A percentile compares a stretch with the other conserved stretches of the same genome.
Evolutionary conservation across 2,329 filamentous ascomycete species (phyloP).

Genomic region (Botrytis cinerea): DNA sequence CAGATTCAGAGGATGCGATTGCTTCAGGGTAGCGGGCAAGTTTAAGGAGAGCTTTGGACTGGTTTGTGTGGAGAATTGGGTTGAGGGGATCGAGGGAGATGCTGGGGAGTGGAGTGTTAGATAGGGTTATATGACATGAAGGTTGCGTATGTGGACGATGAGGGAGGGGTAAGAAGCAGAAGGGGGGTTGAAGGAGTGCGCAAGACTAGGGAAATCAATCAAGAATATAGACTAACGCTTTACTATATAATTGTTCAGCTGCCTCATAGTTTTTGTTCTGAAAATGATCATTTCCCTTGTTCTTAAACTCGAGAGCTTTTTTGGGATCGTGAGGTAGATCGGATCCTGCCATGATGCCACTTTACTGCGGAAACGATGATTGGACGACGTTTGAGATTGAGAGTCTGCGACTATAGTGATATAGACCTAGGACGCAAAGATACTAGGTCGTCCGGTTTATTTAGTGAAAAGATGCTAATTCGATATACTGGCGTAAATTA

Average conservation of each 20-base stretch:
- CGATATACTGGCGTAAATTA: neutral
- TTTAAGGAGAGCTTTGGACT: slow-evolving; percentile 78
- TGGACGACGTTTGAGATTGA: neutral
- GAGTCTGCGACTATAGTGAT: neutral
- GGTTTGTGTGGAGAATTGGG: slow-evolving; percentile 82
- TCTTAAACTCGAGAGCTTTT: slow-evolving; percentile 38
- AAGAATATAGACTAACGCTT: slow-evolving; percentile 56
- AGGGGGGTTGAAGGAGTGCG: neutral
- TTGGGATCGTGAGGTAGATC: slow-evolving; percentile 27
- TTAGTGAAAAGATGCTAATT: neutral
- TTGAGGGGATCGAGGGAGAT: slow-evolving; percentile 79
- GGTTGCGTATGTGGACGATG: slow-evolving; percentile 1
- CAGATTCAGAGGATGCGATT: slow-evolving; percentile 74
- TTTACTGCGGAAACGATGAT: neutral
- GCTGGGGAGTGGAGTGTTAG: slow-evolving; percentile 45
- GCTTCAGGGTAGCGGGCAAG: slow-evolving; percentile 72
- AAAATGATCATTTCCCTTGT: slow-evolving; percentile 54
- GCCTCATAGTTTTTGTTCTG: slow-evolving; percentile 62
- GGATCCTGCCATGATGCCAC: slow-evolving; percentile 34
- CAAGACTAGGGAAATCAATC: slow-evolving; percentile 7
- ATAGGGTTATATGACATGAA: slow-evolving; percentile 7
- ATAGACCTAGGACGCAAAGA: neutral
- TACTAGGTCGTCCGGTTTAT: neutral
- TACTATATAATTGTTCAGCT: slow-evolving; percentile 71
- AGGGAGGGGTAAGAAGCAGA: neutral